phyloP scores from a whole-genome alignment of 345 rosid genomes.

The Odontarrhena argentea region DNA sequence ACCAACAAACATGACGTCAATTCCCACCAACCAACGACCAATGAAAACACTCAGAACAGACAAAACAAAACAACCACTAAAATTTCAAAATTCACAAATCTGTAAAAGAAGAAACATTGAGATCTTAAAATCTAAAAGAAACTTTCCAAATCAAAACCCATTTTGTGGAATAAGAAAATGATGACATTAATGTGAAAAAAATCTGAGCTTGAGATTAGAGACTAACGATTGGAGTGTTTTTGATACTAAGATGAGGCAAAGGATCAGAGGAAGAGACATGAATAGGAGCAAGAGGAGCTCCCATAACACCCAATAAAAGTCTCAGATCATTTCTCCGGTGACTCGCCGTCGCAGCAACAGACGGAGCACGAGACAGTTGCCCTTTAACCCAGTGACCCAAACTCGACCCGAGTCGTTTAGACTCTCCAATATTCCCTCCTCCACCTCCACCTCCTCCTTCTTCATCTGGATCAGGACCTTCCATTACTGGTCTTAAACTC shows the following conservation, averaged over 20 bases:
- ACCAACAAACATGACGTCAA: slow-evolving; percentile 36
- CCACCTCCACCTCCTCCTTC: slow-evolving; percentile 35
- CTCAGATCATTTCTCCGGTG: slow-evolving; percentile 73
- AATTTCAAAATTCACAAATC: background rate
- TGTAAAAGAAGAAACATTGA: background rate
- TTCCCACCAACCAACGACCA: slow-evolving; percentile 38
- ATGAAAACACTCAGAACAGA: slow-evolving; percentile 29
- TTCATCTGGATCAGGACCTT: slow-evolving; percentile 90
- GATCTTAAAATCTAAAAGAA: slow-evolving; percentile 21
- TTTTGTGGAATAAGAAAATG: background rate
- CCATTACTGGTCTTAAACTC: slow-evolving; percentile 76
- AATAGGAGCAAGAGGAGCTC: slow-evolving; percentile 90
- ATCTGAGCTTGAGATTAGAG: slow-evolving; percentile 7
- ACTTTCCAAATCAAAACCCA: background rate
- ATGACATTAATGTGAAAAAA: slow-evolving; percentile 4
- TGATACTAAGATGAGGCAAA: slow-evolving; percentile 81
- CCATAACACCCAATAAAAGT: slow-evolving; percentile 81
- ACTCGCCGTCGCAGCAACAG: slow-evolving; percentile 48
- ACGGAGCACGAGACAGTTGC: slow-evolving; percentile 65
- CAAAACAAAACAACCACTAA: slow-evolving; percentile 12
- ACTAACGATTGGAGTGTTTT: slow-evolving; percentile 88
- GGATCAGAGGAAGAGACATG: slow-evolving; percentile 70
- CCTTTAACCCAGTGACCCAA: slow-evolving; percentile 91
- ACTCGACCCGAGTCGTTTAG: slow-evolving; percentile 62
- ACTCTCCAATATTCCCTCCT: slow-evolving; percentile 54